A percentile compares a stretch with the other conserved stretches of the same genome.
Evolutionary conservation across 495 filamentous ascomycete species (phyloP).

Genomic region (Xanthoparmelia taractica): DNA sequence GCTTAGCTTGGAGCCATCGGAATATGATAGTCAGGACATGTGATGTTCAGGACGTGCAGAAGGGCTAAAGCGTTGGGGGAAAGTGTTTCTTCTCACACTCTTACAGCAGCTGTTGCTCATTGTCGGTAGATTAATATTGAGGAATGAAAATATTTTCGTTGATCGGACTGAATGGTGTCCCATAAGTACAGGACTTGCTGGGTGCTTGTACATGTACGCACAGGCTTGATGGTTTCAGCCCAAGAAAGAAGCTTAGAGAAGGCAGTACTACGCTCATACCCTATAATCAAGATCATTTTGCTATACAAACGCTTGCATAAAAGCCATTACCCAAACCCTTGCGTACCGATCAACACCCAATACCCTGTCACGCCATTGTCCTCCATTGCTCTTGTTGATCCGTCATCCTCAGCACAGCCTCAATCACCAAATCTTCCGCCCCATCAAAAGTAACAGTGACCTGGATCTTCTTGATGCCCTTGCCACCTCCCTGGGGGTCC

Average conservation of each 20-base stretch:
- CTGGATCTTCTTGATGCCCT: slow-evolving; percentile 19
- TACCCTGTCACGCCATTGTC: not conserved
- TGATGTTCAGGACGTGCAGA: too few species aligned
- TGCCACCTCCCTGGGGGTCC: slow-evolving; percentile 4
- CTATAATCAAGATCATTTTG: not conserved
- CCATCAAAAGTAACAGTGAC: slow-evolving; percentile 24
- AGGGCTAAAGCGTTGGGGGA: not conserved
- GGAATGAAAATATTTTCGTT: not conserved
- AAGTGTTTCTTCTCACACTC: too few species aligned
- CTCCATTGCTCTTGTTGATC: slow-evolving; percentile 3
- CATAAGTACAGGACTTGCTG: not conserved
- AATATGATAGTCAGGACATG: not conserved
- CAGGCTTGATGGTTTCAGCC: not conserved
- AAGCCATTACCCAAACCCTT: not conserved
- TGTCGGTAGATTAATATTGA: not conserved
- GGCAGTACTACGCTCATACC: not conserved
- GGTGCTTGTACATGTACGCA: too few species aligned
- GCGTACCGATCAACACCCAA: not conserved
- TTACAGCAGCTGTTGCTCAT: not conserved
- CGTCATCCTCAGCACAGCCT: slow-evolving; percentile 15
- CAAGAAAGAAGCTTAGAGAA: not conserved
- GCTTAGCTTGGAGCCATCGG: not conserved
- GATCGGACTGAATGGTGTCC: not conserved
- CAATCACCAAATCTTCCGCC: slow-evolving; percentile 19
- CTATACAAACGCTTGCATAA: not conserved